Evolutionary conservation across 768 basidiomycete genomes (phyloP), one percentile per base, ranked within the genome.

Genomic region (Mrakia blollopis): DNA sequence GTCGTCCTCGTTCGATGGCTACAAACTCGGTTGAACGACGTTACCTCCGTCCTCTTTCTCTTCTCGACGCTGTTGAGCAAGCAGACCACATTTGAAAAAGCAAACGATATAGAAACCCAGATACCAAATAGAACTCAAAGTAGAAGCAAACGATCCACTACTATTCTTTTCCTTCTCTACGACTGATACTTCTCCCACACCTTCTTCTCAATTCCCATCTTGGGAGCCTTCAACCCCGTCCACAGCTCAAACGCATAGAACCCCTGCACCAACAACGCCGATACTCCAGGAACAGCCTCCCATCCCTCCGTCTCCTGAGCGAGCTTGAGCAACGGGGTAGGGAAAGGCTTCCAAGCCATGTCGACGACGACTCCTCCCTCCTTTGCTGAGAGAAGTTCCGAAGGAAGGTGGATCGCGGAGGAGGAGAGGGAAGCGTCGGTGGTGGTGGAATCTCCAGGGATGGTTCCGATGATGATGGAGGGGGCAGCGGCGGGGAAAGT

Each of bases 321-420:
- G 21, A 96, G 83, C 72, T 83, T 82, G 35, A 98, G 84, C 74
- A 99, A 83, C 0, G 94, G 90, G 21, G 96, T 98, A 80, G 89
- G 87, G 4, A 90, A 88, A 0, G 95, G 97, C 80, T 90, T 90
- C 83, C 98, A 98, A 28, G 95, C 94, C 91, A 97, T 92, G 80
- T 99, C 97, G 16, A 98, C 87, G 16, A 94, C 90, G 3, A 91
- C 88, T 3, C 89, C 89, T 1, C 90, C 91, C n/a, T 13, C 6
- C 37, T 52, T 50, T 0, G 63, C 41, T 86, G 85, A 82, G 79
- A 93, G 91, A 30, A 97, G 81, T 18, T 86, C 84, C 11, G 79
- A 75, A 3, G 91, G 87, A 18, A 95, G 85, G 52, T 85, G 83
- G 25, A 92, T 83, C 39, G 75, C 72, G 16, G 61, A 81, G 73